These are phyloP conservation scores for Xylaria sp. DNA, from an alignment of 2,329 filamentous ascomycete genomes.

Conservation along the genomic window DNA sequence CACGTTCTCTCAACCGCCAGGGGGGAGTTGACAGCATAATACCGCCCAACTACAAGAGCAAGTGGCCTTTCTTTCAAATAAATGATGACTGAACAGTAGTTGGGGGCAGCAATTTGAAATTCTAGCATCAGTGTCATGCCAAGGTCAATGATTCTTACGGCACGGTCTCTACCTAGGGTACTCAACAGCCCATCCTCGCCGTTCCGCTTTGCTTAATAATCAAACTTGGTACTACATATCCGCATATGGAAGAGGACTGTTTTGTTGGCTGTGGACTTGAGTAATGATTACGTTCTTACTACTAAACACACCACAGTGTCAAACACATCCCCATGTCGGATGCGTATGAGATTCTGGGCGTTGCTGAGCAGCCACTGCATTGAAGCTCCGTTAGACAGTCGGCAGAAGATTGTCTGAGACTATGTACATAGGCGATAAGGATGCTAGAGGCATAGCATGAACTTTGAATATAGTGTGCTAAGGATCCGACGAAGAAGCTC, in stretches of 20 bases:
- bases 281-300: constrained; percentile 19
- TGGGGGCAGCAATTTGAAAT: constrained; percentile 32
- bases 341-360: not conserved
- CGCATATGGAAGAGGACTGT: not conserved
- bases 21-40: constrained; percentile 9
- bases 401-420: not conserved
- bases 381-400: not conserved
- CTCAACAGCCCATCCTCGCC: not conserved
- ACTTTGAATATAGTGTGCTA: not conserved
- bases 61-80: constrained; percentile 19
- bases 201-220: constrained; percentile 25
- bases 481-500: constrained; percentile 4
- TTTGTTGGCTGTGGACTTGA: constrained; percentile 3
- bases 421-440: not conserved
- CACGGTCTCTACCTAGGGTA: not conserved
- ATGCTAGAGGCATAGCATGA: too few species aligned
- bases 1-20: constrained; percentile 23
- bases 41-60: constrained; percentile 4
- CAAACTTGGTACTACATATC: constrained; percentile 2
- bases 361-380: not conserved
- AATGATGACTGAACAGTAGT: constrained; percentile 22
- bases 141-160: constrained; percentile 7
- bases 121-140: constrained; percentile 16
- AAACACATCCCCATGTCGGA: not conserved
- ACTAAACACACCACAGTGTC: not conserved